Percentiles rank a stretch among this genome's conserved stretches.
Evolutionary conservation across 352 stramenopile species (phyloP).

Genomic region (Elongisporangium prolatum): DNA sequence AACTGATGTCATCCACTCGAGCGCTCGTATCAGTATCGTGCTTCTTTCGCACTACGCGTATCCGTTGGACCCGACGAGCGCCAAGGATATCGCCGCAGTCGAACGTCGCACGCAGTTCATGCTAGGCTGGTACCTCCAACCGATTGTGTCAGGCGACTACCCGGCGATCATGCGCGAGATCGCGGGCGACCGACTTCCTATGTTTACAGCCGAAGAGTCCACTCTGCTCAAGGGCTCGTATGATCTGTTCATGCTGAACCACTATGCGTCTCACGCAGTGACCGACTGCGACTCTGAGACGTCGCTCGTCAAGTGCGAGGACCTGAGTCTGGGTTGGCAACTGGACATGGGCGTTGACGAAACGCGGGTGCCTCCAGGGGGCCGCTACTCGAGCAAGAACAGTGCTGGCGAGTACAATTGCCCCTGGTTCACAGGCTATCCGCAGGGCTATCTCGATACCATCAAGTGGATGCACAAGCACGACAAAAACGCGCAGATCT

Average conservation of each 20-base stretch:
- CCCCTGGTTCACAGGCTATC: conserved; percentile 36
- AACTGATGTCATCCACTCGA: conserved; percentile 19
- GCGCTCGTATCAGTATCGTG: conserved; percentile 87
- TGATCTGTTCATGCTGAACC: conserved; percentile 93
- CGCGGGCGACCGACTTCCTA: conserved; percentile 72
- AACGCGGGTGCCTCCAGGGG: conserved; percentile 36
- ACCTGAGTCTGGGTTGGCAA: conserved; percentile 25
- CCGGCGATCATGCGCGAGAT: conserved; percentile 83
- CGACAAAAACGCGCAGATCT: conserved; percentile 10
- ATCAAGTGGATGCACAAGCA: conserved; percentile 37
- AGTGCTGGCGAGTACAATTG: conserved; percentile 33
- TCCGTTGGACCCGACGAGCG: conserved; percentile 68
- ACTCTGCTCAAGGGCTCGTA: conserved; percentile 56
- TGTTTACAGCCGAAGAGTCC: conserved; percentile 69
- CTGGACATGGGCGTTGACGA: conserved; percentile 32
- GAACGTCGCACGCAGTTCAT: conserved; percentile 85
- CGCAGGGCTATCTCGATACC: conserved; percentile 30
- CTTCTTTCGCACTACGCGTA: conserved; percentile 76
- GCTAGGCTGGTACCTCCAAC: conserved; percentile 89
- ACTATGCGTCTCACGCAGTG: conserved; percentile 67
- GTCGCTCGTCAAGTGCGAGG: conserved; percentile 18
- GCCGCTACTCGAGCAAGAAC: conserved; percentile 34
- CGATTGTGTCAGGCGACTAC: conserved; percentile 89
- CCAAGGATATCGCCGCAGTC: conserved; percentile 50
- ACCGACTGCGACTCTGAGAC: conserved; percentile 23